Evolutionary conservation across 352 stramenopile genomes (phyloP).

Genomic region (Plasmopara viticola): DNA sequence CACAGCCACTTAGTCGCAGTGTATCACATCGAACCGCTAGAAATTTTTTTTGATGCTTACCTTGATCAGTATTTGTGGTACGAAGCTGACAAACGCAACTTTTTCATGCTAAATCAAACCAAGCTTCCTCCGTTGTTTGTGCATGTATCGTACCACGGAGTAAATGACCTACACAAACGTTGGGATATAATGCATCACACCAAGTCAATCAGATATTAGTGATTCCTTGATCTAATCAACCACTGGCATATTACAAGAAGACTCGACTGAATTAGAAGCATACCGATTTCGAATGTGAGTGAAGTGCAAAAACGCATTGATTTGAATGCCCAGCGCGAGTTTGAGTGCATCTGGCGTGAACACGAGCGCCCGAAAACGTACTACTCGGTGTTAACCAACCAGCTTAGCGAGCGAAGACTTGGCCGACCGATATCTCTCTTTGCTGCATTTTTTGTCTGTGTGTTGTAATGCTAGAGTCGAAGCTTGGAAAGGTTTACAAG

Average conservation of each 20-base stretch:
- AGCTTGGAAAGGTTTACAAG: slow-evolving; percentile 99
- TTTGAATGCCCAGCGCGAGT: slow-evolving; percentile 70
- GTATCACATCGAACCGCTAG: slow-evolving; percentile 98
- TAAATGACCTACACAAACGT: slow-evolving; percentile 99
- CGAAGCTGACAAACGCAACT: slow-evolving; percentile 98
- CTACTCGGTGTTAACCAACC: slow-evolving; percentile 70
- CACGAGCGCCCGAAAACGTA: slow-evolving; percentile 63
- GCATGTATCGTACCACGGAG: slow-evolving; percentile 99
- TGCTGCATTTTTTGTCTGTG: too few relatives aligned
- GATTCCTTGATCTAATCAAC: neutral
- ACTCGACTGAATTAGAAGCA: neutral
- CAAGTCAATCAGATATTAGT: neutral
- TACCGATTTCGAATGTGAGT: slow-evolving; percentile 54
- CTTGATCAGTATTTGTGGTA: slow-evolving; percentile 99
- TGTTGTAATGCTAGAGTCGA: slow-evolving; percentile 97
- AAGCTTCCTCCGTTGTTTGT: slow-evolving; percentile 96
- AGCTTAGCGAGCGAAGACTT: slow-evolving; percentile 74
- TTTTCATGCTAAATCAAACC: slow-evolving; percentile 99
- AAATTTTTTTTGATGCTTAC: slow-evolving; percentile 99
- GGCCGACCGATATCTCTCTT: too few relatives aligned
- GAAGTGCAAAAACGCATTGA: slow-evolving; percentile 79
- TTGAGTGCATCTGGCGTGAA: slow-evolving; percentile 81
- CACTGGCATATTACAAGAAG: neutral
- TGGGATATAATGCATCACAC: slow-evolving; percentile 64
- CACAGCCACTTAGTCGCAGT: slow-evolving; percentile 98